A percentile compares a stretch with the other conserved stretches of the same genome.
Conservation (phyloP, 2,329 filamentous ascomycete genomes). For the Apiospora malaysiana region DNA sequence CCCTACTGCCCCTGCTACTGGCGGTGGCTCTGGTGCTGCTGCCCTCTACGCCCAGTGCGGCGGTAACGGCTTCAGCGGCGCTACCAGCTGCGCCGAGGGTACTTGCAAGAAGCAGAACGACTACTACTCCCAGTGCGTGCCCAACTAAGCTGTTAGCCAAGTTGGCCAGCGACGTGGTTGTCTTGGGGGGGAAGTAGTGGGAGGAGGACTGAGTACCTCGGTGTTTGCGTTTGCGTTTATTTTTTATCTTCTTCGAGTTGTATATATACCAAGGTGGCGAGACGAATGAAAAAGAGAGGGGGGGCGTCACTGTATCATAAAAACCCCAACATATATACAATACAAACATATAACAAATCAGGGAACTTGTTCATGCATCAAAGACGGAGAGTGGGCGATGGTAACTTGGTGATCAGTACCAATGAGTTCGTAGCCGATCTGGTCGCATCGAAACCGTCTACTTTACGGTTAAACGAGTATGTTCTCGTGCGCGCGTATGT, state of each 20-base stretch:
- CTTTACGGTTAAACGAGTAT: too few relatives aligned
- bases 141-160: not conserved
- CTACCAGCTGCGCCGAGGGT: constrained; percentile 31
- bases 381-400: not conserved
- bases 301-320: constrained; percentile 4
- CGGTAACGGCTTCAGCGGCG: constrained; percentile 26
- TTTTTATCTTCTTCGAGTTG: constrained; percentile 9
- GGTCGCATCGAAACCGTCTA: not conserved
- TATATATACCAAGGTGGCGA: not conserved
- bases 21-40: not conserved
- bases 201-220: not conserved
- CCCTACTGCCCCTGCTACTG: not conserved
- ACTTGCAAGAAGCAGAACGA: constrained; percentile 29
- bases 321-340: not conserved
- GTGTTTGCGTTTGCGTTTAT: not conserved
- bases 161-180: not conserved
- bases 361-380: not conserved
- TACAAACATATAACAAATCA: not conserved
- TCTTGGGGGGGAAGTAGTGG: not conserved
- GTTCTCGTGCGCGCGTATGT: not conserved
- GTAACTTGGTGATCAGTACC: not conserved
- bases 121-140: constrained; percentile 18
- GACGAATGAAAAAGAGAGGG: not conserved
- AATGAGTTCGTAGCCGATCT: not conserved
- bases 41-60: constrained; percentile 23